Evolutionary conservation across 179 eudicot genomes (phyloP).

Genomic region (Drosera spatulata): DNA sequence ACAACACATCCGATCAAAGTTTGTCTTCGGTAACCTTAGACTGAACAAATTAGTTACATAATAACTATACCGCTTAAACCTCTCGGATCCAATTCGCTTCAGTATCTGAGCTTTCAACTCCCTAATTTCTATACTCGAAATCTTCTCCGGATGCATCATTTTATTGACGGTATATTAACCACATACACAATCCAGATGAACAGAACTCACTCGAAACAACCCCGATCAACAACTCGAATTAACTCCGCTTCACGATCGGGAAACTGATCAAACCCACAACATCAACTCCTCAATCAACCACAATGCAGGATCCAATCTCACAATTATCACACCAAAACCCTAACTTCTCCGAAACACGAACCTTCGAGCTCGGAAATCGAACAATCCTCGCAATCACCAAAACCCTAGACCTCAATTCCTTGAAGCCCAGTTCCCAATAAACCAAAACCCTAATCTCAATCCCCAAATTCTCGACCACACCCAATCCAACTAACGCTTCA

Average conservation of each 20-base stretch:
- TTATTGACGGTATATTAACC: constrained; percentile 17
- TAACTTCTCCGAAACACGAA: constrained; percentile 2
- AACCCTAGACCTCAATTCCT: constrained; percentile 15
- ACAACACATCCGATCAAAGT: constrained; percentile 69
- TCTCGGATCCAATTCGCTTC: constrained; percentile 67
- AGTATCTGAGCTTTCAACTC: constrained; percentile 65
- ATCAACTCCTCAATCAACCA: constrained; percentile 2
- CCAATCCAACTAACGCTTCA: constrained; percentile 21
- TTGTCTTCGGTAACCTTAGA: constrained; percentile 65
- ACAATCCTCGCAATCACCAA: constrained; percentile 4
- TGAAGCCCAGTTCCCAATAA: constrained; percentile 9
- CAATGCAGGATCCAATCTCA: constrained; percentile 12
- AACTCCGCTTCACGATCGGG: not conserved
- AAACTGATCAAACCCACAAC: constrained; percentile 6
- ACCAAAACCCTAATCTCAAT: constrained; percentile 14
- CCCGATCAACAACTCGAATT: not conserved
- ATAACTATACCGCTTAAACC: constrained; percentile 61
- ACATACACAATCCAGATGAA: constrained; percentile 14
- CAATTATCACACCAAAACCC: constrained; percentile 11
- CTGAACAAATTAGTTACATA: constrained; percentile 51
- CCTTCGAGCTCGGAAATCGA: constrained; percentile 7
- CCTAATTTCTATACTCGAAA: constrained; percentile 46
- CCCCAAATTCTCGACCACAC: constrained; percentile 5
- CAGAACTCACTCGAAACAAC: not conserved
- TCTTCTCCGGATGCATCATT: constrained; percentile 72